Evolutionary conservation across 495 filamentous ascomycete genomes (phyloP).

Genomic region (Talaromyces proteolyticus): DNA sequence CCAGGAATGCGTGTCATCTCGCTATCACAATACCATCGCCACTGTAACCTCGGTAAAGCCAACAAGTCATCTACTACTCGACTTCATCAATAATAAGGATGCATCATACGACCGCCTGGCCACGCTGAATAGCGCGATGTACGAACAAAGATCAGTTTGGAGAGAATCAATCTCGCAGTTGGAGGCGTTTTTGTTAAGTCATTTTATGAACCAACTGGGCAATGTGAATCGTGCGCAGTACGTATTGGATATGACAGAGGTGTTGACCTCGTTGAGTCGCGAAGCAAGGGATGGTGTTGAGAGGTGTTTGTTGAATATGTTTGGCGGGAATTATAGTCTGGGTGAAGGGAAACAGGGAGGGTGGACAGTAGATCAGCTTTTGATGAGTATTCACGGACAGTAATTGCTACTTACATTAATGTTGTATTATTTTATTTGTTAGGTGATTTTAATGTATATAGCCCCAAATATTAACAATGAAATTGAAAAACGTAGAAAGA

Average conservation of each 20-base stretch:
- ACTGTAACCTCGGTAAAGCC: background rate
- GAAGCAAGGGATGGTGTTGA: slow-evolving; percentile 20
- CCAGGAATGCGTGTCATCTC: slow-evolving; percentile 18
- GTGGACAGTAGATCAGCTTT: slow-evolving; percentile 19
- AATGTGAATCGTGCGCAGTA: slow-evolving; percentile 15
- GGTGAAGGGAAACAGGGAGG: slow-evolving; percentile 12
- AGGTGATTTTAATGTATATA: no score
- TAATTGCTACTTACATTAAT: no score
- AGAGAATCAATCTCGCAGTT: slow-evolving; percentile 12
- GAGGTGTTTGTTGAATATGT: slow-evolving; percentile 22
- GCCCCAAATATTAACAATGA: no score
- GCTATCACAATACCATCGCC: slow-evolving; percentile 5
- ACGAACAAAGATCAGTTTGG: slow-evolving; percentile 8
- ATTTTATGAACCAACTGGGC: slow-evolving; percentile 4
- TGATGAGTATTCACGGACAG: slow-evolving; percentile 19
- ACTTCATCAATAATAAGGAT: background rate
- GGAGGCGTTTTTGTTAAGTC: slow-evolving; percentile 12
- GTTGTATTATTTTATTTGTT: no score
- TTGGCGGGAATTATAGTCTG: slow-evolving; percentile 5
- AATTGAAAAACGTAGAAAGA: no score
- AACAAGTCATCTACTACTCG: background rate
- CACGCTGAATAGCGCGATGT: slow-evolving; percentile 11
- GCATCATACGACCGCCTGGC: slow-evolving; percentile 5
- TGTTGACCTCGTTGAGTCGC: slow-evolving; percentile 16
- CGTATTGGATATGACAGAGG: slow-evolving; percentile 13